These are phyloP conservation scores for Pichia scutulata DNA, from an alignment of 805 yeast species.

Conservation along the genomic window DNA sequence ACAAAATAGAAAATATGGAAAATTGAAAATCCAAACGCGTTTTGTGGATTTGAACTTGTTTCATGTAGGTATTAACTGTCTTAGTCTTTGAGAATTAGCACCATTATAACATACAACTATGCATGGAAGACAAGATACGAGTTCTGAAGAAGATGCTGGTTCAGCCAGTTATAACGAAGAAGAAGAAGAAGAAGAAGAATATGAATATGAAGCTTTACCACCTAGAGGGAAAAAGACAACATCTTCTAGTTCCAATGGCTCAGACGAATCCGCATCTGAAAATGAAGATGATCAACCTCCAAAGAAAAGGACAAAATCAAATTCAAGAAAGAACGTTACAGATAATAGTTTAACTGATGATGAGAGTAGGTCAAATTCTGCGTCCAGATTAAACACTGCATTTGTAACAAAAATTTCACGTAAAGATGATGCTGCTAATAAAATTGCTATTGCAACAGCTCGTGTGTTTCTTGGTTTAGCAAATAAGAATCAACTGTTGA, in stretches of 20 bases:
- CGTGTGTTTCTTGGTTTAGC: conserved; percentile 25
- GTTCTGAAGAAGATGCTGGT: background rate
- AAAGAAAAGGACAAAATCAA: background rate
- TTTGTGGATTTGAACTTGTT: too few species aligned
- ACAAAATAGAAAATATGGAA: too few species aligned
- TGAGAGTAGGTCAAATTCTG: background rate
- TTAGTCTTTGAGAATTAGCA: too few species aligned
- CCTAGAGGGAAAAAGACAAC: too few species aligned
- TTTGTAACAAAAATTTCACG: background rate
- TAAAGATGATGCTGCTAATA: conserved; percentile 14
- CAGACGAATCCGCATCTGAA: background rate
- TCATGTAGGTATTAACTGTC: too few species aligned
- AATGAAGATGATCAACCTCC: background rate
- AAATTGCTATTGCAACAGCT: conserved; percentile 21
- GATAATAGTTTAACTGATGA: background rate
- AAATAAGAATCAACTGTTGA: conserved; percentile 22
- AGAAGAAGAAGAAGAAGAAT: background rate
- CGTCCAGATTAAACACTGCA: background rate
- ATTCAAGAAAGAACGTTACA: background rate
- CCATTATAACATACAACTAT: background rate
- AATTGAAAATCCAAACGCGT: too few species aligned
- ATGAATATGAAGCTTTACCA: background rate
- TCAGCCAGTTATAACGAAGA: background rate
- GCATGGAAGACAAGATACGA: background rate
- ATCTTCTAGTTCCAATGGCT: background rate